A percentile compares a stretch with the other conserved stretches of the same genome.
These are phyloP conservation scores for Groenewaldozyma sp. DNA, from an alignment of 1,139 yeast species.

Conservation along the genomic window DNA sequence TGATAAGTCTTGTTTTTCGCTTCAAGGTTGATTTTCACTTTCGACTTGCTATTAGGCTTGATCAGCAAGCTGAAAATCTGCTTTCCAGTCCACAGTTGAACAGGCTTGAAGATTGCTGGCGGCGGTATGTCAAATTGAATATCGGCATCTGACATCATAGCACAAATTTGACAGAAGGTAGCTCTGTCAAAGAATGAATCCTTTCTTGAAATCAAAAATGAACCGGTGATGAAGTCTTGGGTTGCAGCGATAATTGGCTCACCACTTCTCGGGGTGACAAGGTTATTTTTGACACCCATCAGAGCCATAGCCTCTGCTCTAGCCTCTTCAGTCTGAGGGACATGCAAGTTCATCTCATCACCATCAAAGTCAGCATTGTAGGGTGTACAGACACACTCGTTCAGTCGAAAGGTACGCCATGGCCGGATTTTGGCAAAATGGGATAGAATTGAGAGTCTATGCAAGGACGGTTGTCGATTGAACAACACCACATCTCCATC, in stretches of 20 bases:
- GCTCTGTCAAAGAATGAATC: conserved; percentile 91
- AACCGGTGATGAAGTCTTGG: conserved; percentile 97
- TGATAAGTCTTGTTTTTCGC: conserved; percentile 86
- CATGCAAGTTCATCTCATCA: conserved; percentile 98
- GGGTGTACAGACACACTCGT: conserved; percentile 99
- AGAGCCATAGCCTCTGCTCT: conserved; percentile 94
- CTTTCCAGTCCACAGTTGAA: conserved; percentile 91
- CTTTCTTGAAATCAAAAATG: conserved; percentile 83
- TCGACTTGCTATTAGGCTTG: conserved; percentile 65
- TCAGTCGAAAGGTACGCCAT: conserved; percentile 94
- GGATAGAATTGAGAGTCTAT: conserved; percentile 84
- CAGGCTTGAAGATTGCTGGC: conserved; percentile 87
- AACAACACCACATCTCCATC: conserved; percentile 95
- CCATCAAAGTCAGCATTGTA: conserved; percentile 99
- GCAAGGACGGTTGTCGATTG: conserved; percentile 97
- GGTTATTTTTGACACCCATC: conserved; percentile 95
- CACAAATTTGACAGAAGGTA: conserved; percentile 65
- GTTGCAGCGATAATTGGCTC: conserved; percentile 99
- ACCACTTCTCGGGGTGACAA: conserved; percentile 94
- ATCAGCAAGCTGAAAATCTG: conserved; percentile 86
- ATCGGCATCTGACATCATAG: conserved; percentile 95
- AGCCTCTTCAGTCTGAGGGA: conserved; percentile 98
- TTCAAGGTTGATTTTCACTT: conserved; percentile 81
- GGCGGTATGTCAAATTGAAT: conserved; percentile 89
- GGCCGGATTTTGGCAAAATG: conserved; percentile 96